Evolutionary conservation across 768 basidiomycete genomes (phyloP), one percentile per base, ranked within the genome.

Genomic region (Tulasnella sp.): DNA sequence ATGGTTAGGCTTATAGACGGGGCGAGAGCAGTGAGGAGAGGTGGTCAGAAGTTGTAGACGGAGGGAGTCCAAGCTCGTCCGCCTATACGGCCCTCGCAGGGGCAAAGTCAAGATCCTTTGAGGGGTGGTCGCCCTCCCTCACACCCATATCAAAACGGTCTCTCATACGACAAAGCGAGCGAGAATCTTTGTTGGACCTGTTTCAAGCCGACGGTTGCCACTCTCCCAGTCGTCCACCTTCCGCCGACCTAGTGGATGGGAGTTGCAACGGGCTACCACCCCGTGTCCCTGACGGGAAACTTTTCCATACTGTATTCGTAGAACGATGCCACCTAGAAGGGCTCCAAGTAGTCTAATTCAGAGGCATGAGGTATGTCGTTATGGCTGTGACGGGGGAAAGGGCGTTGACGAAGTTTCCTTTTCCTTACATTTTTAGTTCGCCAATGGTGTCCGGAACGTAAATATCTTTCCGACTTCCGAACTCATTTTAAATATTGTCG

Each of bases 381-480:
- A 5, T 5, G 64, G 31, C 24, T n/a, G n/a, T n/a, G n/a, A n/a
- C n/a, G n/a, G n/a, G n/a, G n/a, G n/a, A n/a, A n/a, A 42, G 4
- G 42, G 7, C 42, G 42, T 42, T 42, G 42, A 42, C 42, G 42
- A 3, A 8, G 12, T 50, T 50, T 50, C 22, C 22, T 22, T 22
- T 50, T n/a, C 24, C 14, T n/a, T 60, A 1, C 16, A 8, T 20
- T 69, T 16, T 31, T 78, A 78, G 77, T 78, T 78, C 58, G 24
- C 77, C 58, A 7, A 64, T 22, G 77, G 77, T 3, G 58, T 50
- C 1, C 20, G 77, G 2, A 50, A 50, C 77, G 54, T 60, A 37
- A 41, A 60, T 18, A 31, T n/a, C 24, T 78, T 69, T 31, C 12
- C 60, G n/a, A 50, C 50, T 28, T 50, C n/a, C 34, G 77, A 78